Conservation (phyloP, 164 flowering plant species). For the Vitis rupestris region DNA sequence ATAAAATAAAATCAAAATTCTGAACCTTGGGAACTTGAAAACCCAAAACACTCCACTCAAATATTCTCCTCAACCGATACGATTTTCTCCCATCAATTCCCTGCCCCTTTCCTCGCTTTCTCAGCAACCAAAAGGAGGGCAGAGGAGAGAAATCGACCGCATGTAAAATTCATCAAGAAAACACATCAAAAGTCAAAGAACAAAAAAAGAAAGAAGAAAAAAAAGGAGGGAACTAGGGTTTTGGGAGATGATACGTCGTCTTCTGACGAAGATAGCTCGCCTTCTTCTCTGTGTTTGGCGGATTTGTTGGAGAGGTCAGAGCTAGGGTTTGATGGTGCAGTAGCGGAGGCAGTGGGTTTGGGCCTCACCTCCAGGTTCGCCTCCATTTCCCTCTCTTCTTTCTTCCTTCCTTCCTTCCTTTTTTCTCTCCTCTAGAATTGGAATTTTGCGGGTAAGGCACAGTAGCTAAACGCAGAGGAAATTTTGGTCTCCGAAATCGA, state of each 20-base stretch:
- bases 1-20: too few species aligned
- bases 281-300: conserved; percentile 56
- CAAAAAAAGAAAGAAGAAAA: neutral
- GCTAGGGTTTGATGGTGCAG: conserved; percentile 26
- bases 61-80: too few species aligned
- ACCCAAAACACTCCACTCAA: too few species aligned
- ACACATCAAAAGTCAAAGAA: neutral
- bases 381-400: conserved; percentile 11
- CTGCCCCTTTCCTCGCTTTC: too few species aligned
- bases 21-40: too few species aligned
- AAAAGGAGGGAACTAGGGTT: conserved; percentile 5
- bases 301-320: conserved; percentile 9
- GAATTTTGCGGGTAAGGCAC: neutral
- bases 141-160: neutral
- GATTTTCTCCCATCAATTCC: too few species aligned
- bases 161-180: neutral
- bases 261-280: conserved; percentile 62
- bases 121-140: too few species aligned
- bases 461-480: neutral
- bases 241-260: conserved; percentile 24
- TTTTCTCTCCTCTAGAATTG: conserved; percentile 5
- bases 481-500: neutral
- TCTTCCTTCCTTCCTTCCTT: conserved; percentile 10
- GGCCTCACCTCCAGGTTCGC: conserved; percentile 34
- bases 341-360: conserved; percentile 31